phyloP scores from a whole-genome alignment of 176 grass and related monocot species.

The Aegilops umbellulata region DNA sequence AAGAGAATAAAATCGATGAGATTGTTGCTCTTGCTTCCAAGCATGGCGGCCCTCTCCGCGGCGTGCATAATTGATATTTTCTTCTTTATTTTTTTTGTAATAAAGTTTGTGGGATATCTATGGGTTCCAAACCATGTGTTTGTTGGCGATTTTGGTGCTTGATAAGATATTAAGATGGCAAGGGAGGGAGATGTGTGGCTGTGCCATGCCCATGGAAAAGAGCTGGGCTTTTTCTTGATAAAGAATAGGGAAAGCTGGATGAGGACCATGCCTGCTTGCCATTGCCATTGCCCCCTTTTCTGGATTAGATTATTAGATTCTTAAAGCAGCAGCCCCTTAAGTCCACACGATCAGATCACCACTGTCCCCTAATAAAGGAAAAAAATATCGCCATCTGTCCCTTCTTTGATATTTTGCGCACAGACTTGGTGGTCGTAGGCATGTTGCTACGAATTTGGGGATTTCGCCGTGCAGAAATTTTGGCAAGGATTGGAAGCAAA shows the following conservation, averaged over 20 bases:
- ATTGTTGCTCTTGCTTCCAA: background rate
- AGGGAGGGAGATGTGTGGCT: background rate
- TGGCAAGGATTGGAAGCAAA: background rate
- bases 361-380: background rate
- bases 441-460: background rate
- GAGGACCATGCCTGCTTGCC: background rate
- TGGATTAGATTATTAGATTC: constrained; percentile 9
- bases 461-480: background rate
- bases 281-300: background rate
- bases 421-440: background rate
- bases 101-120: background rate
- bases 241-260: constrained; percentile 2
- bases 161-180: background rate
- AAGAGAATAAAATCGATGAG: background rate
- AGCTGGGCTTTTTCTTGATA: background rate
- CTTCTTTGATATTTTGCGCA: too few species aligned
- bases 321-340: background rate
- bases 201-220: background rate
- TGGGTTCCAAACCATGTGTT: background rate
- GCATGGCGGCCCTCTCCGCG: background rate
- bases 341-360: background rate
- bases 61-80: background rate
- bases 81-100: background rate
- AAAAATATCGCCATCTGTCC: background rate
- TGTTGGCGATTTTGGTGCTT: background rate